These are phyloP conservation scores for Candolleomyces eurysporus DNA, from an alignment of 768 basidiomycete species.

Conservation along the genomic window DNA sequence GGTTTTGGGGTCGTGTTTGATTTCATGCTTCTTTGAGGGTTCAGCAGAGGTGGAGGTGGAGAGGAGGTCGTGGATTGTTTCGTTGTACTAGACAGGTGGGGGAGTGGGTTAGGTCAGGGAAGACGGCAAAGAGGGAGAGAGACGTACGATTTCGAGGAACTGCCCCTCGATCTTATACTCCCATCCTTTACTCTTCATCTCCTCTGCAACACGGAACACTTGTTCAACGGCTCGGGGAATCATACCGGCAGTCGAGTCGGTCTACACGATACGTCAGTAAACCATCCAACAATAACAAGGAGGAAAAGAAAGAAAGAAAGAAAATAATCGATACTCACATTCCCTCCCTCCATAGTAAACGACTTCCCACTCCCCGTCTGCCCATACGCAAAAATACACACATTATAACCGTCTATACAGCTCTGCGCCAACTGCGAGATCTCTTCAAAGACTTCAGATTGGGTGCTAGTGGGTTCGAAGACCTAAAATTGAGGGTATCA, in stretches of 20 bases:
- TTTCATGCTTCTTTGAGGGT: constrained; percentile 93
- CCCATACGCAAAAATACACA: constrained; percentile 95
- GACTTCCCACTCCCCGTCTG: constrained; percentile 90
- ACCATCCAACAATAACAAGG: too few relatives aligned
- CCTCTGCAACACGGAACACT: constrained; percentile 75
- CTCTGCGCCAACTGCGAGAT: constrained; percentile 91
- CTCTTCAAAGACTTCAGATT: constrained; percentile 87
- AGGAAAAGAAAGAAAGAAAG: not conserved
- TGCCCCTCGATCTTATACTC: constrained; percentile 91
- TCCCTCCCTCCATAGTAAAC: constrained; percentile 93
- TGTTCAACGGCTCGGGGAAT: constrained; percentile 92
- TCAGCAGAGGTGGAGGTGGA: constrained; percentile 63
- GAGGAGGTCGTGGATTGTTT: constrained; percentile 91
- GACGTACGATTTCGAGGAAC: constrained; percentile 86
- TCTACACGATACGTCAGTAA: constrained; percentile 34
- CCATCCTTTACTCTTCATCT: constrained; percentile 84
- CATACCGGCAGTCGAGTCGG: constrained; percentile 73
- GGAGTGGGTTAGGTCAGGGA: not conserved
- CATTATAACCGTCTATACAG: constrained; percentile 90
- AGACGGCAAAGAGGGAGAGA: not conserved
- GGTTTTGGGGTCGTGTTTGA: constrained; percentile 84
- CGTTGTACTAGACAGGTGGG: constrained; percentile 65
- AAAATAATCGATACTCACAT: constrained; percentile 42
- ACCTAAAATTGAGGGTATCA: constrained; percentile 49
- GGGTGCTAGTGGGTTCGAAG: constrained; percentile 77